Evolutionary conservation across 495 filamentous ascomycete genomes (phyloP), one percentile per base, ranked within the genome.

Genomic region (Penicillium tannophilum): DNA sequence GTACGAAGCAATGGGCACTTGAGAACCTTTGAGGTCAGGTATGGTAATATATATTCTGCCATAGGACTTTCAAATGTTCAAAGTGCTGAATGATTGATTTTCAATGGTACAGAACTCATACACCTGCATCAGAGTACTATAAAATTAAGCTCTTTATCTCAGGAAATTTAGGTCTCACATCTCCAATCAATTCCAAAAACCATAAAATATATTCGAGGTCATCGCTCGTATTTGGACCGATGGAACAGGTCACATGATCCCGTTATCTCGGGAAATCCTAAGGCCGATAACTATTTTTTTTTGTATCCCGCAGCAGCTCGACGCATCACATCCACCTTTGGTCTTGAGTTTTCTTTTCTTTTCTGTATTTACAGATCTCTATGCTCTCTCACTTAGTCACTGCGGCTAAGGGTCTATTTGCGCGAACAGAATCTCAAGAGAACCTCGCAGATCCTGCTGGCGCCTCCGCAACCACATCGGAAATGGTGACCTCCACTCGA

Each of bases 321-420:
- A 26, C 50, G 48, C 56, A 51, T 42, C 48, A n/a, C 30, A 23
- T 28, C 46, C 23, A 33, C 43, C 42, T 62, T 52, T 52, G 55
- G 62, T n/a, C 49, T 31, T 17, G 23, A 28, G n/a, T 39, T 41
- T 28, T 24, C 39, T 52, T 33, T 24, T 35, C 54, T 28, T 23
- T 46, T 24, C 17, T 46, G 23, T 10, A 28, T 49, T 16, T 17
- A 31, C 46, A 49, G 4, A 49, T 52, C 64, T 72, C 67, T 77
- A 78, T 79, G 77, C 75, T 79, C 56, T 68, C 75, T 35, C 67
- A 78, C 24, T n/a, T 79, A 53, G 69, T 78, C 54, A 79, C 72
- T 43, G 72, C 72, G 39, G 77, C 77, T 58, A 79, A 76, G 64
- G 75, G 75, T 63, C 59, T 79, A 55, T 75, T 78, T 52, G 61